Percentiles rank a stretch among this genome's conserved stretches.
phyloP scores from a whole-genome alignment of 768 basidiomycete species.

The Gloeopeniophorella convolvens region DNA sequence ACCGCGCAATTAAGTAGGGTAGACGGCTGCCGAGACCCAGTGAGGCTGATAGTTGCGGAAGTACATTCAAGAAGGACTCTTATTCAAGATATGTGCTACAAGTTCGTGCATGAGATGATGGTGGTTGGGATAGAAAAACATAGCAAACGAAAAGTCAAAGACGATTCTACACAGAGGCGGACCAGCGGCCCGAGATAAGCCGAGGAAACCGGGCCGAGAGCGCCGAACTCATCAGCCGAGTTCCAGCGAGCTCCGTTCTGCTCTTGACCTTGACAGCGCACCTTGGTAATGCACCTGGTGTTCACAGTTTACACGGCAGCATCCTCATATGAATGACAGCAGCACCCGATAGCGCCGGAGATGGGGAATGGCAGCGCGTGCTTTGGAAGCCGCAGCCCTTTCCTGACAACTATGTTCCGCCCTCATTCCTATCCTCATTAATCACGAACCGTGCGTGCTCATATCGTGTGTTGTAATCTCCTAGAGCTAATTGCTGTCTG shows the following conservation, averaged over 20 bases:
- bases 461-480: not conserved
- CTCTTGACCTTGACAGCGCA: not conserved
- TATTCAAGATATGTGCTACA: too few species aligned
- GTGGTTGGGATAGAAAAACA: too few species aligned
- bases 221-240: too few species aligned
- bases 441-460: constrained; percentile 68
- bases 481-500: constrained; percentile 9
- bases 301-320: not conserved
- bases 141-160: too few species aligned
- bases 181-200: too few species aligned
- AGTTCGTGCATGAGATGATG: too few species aligned
- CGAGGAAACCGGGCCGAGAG: too few species aligned
- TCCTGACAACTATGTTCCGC: constrained; percentile 84
- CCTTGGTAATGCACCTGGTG: not conserved
- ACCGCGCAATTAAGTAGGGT: too few species aligned
- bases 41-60: too few species aligned
- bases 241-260: not conserved
- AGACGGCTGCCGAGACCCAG: too few species aligned
- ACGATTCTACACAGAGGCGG: too few species aligned
- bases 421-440: constrained; percentile 71
- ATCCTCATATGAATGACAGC: constrained; percentile 25
- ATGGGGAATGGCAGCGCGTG: constrained; percentile 65
- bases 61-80: too few species aligned
- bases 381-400: constrained; percentile 73
- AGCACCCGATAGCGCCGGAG: constrained; percentile 43